phyloP scores from a whole-genome alignment of 2,329 filamentous ascomycete species.

The Hypoxylon sp. region DNA sequence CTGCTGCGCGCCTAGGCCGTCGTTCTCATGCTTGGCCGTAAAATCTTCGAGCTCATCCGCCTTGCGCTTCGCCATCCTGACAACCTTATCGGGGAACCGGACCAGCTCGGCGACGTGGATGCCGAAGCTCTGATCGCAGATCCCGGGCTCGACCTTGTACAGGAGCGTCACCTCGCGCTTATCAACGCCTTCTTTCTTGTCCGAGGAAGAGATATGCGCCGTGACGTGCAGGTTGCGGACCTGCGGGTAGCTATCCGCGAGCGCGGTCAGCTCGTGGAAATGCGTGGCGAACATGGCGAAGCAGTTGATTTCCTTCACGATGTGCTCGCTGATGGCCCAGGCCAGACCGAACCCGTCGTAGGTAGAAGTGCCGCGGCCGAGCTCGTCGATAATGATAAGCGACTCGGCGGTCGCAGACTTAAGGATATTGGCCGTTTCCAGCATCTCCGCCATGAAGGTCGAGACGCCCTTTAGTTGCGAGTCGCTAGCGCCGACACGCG shows the following conservation, averaged over 20 bases:
- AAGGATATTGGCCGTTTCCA: conserved; percentile 98
- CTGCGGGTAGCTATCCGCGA: conserved; percentile 87
- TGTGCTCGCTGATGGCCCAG: conserved; percentile 98
- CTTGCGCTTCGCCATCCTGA: conserved; percentile 99
- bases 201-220: conserved; percentile 81
- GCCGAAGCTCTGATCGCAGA: conserved; percentile 97
- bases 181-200: conserved; percentile 56
- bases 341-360: conserved; percentile 99
- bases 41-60: conserved; percentile 99
- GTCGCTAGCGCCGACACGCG: conserved; percentile 94
- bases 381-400: conserved; percentile 97
- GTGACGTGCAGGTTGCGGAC: conserved; percentile 96
- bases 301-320: conserved; percentile 93
- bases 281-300: conserved; percentile 97
- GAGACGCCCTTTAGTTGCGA: conserved; percentile 98
- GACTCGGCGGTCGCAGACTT: conserved; percentile 96
- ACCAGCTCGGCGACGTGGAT: conserved; percentile 99
- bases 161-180: conserved; percentile 92
- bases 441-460: conserved; percentile 99
- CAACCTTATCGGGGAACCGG: conserved; percentile 95
- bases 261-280: conserved; percentile 95
- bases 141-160: conserved; percentile 95
- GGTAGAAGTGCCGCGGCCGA: conserved; percentile 95
- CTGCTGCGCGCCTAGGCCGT: conserved; percentile 62
- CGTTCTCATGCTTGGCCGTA: conserved; percentile 78